Evolutionary conservation across 163 green algal species (phyloP).

Genomic region (Scenedesmus sp.): DNA sequence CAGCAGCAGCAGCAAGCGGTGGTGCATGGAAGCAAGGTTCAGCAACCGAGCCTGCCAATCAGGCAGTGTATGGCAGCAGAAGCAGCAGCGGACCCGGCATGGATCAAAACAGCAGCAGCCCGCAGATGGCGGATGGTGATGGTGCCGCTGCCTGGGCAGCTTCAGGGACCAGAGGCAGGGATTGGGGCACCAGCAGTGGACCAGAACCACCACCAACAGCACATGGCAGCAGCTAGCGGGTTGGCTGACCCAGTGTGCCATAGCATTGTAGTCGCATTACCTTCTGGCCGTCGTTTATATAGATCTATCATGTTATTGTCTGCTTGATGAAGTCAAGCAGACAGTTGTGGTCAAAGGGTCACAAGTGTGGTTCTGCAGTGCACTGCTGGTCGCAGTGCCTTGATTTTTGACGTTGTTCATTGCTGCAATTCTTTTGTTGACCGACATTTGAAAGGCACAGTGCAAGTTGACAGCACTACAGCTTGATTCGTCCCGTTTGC

Average conservation of each 20-base stretch:
- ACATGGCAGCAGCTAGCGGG: background rate
- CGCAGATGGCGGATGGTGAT: background rate
- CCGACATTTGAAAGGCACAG: background rate
- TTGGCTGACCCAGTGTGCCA: background rate
- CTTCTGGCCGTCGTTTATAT: background rate
- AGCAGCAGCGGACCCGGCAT: background rate
- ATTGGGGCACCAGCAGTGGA: background rate
- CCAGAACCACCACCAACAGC: background rate
- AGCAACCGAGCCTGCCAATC: background rate
- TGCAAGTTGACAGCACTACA: background rate
- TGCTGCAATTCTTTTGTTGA: background rate
- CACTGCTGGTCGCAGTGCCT: background rate
- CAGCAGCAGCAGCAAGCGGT: background rate
- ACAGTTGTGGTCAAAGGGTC: slow-evolving; percentile 14
- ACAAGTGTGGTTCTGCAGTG: background rate
- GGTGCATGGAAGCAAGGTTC: background rate
- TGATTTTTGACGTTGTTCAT: background rate
- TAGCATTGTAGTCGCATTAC: background rate
- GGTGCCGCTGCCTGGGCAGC: background rate
- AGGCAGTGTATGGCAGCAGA: background rate
- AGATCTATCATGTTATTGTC: background rate
- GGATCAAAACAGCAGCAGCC: background rate
- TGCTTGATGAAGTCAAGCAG: background rate
- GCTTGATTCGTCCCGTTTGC: background rate
- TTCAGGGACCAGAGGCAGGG: background rate